Percentiles rank a stretch among this genome's conserved stretches.
These are phyloP conservation scores for Globisporangium recalcitrans DNA, from an alignment of 352 stramenopile species.

Conservation along the genomic window DNA sequence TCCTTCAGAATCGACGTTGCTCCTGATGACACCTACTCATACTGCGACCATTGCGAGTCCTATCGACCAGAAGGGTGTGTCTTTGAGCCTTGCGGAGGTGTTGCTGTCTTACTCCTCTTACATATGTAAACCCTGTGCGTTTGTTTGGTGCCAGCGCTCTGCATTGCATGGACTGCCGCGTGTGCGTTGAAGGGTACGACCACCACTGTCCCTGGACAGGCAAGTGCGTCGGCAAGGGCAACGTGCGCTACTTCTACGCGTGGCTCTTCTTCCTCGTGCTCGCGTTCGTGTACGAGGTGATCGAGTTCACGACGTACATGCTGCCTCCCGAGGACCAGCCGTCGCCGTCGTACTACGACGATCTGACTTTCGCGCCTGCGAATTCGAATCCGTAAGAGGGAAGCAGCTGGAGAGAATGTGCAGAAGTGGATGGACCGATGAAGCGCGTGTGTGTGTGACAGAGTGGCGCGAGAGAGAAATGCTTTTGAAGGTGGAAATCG, in stretches of 20 bases:
- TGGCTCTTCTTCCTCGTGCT: constrained; percentile 85
- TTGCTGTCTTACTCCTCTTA: too few species aligned
- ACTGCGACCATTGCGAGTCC: constrained; percentile 74
- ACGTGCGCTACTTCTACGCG: constrained; percentile 75
- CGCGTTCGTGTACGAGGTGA: constrained; percentile 85
- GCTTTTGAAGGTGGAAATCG: not conserved
- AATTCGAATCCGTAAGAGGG: constrained; percentile 12
- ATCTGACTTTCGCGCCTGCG: constrained; percentile 8
- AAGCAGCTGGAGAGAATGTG: not conserved
- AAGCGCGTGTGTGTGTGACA: not conserved
- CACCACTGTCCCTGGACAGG: constrained; percentile 93
- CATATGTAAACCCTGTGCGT: too few species aligned
- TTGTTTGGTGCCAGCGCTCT: constrained; percentile 35
- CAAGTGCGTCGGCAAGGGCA: constrained; percentile 85
- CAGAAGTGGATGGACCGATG: not conserved
- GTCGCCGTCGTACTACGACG: constrained; percentile 11
- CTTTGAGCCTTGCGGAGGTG: not conserved
- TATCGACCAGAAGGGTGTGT: constrained; percentile 65
- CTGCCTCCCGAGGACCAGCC: constrained; percentile 53
- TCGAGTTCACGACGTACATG: constrained; percentile 85
- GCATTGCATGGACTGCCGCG: constrained; percentile 85
- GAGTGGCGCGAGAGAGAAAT: not conserved
- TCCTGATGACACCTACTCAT: constrained; percentile 58
- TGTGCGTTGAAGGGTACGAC: constrained; percentile 87
- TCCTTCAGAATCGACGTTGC: constrained; percentile 19